Conservation (phyloP, 495 filamentous ascomycete species). For the Daldinia grandis region DNA sequence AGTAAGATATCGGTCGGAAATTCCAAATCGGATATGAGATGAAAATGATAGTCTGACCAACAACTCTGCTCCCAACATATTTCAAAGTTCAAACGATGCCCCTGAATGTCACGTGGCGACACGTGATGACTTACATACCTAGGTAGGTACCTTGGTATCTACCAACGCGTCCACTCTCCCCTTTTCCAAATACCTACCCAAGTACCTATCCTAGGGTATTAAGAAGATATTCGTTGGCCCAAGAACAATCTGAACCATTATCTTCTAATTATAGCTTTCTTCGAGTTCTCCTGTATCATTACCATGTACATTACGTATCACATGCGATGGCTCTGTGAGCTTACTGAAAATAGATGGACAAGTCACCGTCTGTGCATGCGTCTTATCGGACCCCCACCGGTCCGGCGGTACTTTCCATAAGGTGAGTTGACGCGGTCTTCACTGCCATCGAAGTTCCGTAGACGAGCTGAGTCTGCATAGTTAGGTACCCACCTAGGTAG, state of each 20-base stretch:
- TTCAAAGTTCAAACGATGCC: not conserved
- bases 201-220: not conserved
- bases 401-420: not conserved
- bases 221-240: not conserved
- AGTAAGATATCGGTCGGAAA: not conserved
- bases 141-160: too few relatives aligned
- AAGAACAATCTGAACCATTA: not conserved
- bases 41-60: not conserved
- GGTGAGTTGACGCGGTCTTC: not conserved
- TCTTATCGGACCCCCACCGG: slow-evolving; percentile 7
- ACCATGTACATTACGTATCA: not conserved
- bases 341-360: not conserved
- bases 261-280: not conserved
- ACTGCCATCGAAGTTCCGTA: not conserved
- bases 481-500: not conserved
- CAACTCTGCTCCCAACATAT: not conserved
- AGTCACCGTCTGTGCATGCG: not conserved
- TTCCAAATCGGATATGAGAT: not conserved
- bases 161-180: not conserved
- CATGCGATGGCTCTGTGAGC: not conserved
- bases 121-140: not conserved
- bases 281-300: not conserved
- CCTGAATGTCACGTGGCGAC: not conserved
- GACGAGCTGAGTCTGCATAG: not conserved
- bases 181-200: not conserved